phyloP scores from a whole-genome alignment of 2,329 filamentous ascomycete genomes.

The Colletotrichum plurivorum region DNA sequence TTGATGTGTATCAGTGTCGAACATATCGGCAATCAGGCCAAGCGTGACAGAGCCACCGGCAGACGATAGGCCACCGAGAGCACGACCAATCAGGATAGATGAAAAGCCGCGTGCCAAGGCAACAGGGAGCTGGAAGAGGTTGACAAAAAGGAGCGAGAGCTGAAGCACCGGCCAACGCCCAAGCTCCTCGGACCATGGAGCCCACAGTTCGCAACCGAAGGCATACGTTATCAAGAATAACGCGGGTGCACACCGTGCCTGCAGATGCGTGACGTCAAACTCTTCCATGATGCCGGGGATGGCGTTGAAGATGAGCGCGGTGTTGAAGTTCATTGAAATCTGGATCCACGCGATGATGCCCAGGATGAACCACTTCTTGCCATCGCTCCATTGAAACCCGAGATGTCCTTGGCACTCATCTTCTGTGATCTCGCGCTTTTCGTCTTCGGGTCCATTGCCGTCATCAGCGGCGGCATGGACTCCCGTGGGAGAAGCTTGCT shows the following conservation, averaged over 20 bases:
- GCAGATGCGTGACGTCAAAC: constrained; percentile 77
- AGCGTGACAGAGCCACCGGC: constrained; percentile 81
- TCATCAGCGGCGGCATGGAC: constrained; percentile 46
- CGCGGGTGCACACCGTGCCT: constrained; percentile 80
- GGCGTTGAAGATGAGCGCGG: constrained; percentile 80
- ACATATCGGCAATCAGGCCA: constrained; percentile 83
- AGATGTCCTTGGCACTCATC: constrained; percentile 76
- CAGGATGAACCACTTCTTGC: constrained; percentile 81
- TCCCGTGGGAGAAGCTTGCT: not conserved
- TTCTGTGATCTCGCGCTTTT: constrained; percentile 63
- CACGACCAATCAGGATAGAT: constrained; percentile 78
- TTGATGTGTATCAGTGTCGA: constrained; percentile 79
- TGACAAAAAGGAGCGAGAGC: constrained; percentile 80
- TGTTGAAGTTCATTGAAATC: constrained; percentile 85
- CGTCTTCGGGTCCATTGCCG: constrained; percentile 43
- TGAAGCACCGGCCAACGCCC: constrained; percentile 84
- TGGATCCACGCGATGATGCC: constrained; percentile 81
- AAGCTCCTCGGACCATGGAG: constrained; percentile 88
- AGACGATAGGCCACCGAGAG: constrained; percentile 78
- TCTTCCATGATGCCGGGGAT: constrained; percentile 75
- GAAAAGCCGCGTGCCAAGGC: constrained; percentile 81
- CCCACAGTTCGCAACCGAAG: constrained; percentile 91
- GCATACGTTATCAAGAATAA: constrained; percentile 86
- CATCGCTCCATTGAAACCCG: constrained; percentile 71
- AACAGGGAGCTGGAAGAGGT: constrained; percentile 82